Evolutionary conservation across 2,329 filamentous ascomycete species (phyloP), one percentile per base, ranked within the genome.

Genomic region (Drechslerella stenobrocha): DNA sequence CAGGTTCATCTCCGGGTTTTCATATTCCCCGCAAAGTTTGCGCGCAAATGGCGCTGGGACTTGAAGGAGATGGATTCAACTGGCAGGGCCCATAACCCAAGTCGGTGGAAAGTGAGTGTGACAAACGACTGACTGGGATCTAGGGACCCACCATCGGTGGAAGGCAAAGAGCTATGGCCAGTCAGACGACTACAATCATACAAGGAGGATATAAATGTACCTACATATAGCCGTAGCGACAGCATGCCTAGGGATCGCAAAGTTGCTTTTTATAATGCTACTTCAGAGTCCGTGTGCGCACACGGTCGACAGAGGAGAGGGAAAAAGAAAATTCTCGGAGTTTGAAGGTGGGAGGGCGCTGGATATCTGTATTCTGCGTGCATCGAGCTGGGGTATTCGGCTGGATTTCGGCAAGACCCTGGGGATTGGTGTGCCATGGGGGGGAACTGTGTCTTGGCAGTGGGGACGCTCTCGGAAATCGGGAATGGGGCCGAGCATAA

Each of bases 381-480:
- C 15, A 2, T 20, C n/a, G 9, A 42, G 37, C 13, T 47, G 44
- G 44, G 44, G n/a, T 53, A 58, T 26, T 67, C 63, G 63, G 63
- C 55, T 67, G 40, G 63, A 60, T 32, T 67, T 67, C 63, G 63
- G 63, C 55, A 67, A 67, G 57, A 67, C 57, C 63, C 63, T 67
- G 26, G 63, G 15, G 15, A 55, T 30, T 58, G 48, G 48, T 50
- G 44, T 32, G 52, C 47, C 34, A 30, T 30, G 51, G 24, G 51
- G 44, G 18, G 20, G 22, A 32, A n/a, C n/a, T 47, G 37, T 47
- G 40, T 42, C 50, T 59, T 56, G 60, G 52, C 44, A 22, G 63
- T 56, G 55, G 63, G 55, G 53, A 20, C 45, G 15, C 35, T 53
- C 60, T 67, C 63, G 63, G 63, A 67, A 67, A 67, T 67, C 63